Conservation (phyloP, 1,284 basidiomycete genomes). For the Ustilago esculenta region DNA sequence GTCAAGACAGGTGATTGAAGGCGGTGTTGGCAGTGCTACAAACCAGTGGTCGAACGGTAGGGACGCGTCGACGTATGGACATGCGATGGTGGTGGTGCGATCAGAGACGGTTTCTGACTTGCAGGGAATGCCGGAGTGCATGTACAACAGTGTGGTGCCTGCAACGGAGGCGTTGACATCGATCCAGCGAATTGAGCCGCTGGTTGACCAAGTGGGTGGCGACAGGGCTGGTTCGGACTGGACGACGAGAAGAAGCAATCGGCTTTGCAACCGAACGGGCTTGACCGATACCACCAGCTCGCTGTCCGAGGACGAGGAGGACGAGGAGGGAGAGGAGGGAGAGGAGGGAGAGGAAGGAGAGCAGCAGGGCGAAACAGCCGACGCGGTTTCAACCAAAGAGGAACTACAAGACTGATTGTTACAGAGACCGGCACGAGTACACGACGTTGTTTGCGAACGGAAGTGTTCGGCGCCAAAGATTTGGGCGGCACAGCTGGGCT, state of each 20-base stretch:
- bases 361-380: neutral
- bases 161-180: constrained; percentile 17
- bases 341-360: neutral
- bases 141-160: neutral
- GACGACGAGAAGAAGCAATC: neutral
- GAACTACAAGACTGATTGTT: too few species aligned
- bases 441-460: too few species aligned
- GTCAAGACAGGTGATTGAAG: neutral
- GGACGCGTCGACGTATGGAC: too few species aligned
- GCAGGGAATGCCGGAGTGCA: neutral
- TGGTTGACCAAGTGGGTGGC: neutral
- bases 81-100: too few species aligned
- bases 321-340: neutral
- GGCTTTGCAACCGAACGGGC: too few species aligned
- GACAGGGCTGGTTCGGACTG: neutral
- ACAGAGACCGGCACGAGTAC: too few species aligned
- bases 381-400: too few species aligned
- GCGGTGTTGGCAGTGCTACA: neutral
- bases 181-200: constrained; percentile 9
- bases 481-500: too few species aligned
- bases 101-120: too few species aligned
- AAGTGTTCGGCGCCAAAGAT: too few species aligned
- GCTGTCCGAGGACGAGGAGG: neutral
- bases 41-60: too few species aligned
- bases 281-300: neutral